Conservation (phyloP, 495 filamentous ascomycete species). For the Venustampulla echinocandica region DNA sequence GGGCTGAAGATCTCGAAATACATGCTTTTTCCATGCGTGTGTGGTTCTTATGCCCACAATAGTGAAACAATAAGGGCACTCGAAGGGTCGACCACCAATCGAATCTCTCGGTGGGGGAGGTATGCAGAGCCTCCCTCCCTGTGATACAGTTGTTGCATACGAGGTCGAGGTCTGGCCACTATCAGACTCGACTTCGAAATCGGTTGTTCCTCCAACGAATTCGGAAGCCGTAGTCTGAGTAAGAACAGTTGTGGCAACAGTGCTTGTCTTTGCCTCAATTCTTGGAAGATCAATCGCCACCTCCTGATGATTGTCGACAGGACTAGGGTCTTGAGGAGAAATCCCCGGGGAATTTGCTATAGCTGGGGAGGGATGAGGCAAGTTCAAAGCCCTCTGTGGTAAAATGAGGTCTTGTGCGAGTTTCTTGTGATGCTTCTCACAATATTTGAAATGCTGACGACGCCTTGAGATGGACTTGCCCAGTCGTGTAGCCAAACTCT, state of each 20-base stretch:
- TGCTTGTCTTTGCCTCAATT: not conserved
- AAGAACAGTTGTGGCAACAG: not conserved
- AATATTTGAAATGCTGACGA: conserved; percentile 1
- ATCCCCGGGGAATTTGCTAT: too few species aligned
- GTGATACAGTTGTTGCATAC: conserved; percentile 4
- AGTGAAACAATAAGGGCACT: conserved; percentile 10
- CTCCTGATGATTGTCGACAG: not conserved
- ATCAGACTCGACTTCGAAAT: not conserved
- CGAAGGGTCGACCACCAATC: conserved; percentile 3
- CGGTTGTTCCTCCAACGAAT: not conserved
- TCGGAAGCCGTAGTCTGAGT: not conserved
- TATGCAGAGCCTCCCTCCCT: conserved; percentile 3
- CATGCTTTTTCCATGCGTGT: conserved; percentile 2
- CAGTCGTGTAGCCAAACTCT: not conserved
- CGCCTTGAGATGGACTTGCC: not conserved
- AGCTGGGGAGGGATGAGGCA: not conserved
- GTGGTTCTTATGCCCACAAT: conserved; percentile 1
- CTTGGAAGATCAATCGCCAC: not conserved
- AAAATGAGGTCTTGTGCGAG: not conserved
- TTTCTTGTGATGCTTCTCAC: conserved; percentile 1
- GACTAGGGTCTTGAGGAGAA: not conserved
- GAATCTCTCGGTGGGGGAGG: conserved; percentile 2
- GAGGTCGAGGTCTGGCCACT: not conserved
- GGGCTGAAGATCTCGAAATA: conserved; percentile 11
- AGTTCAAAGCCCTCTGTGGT: too few species aligned